Evolutionary conservation across 2,329 filamentous ascomycete genomes (phyloP), one percentile per base, ranked within the genome.

Genomic region (Fusarium pseudonygamai): DNA sequence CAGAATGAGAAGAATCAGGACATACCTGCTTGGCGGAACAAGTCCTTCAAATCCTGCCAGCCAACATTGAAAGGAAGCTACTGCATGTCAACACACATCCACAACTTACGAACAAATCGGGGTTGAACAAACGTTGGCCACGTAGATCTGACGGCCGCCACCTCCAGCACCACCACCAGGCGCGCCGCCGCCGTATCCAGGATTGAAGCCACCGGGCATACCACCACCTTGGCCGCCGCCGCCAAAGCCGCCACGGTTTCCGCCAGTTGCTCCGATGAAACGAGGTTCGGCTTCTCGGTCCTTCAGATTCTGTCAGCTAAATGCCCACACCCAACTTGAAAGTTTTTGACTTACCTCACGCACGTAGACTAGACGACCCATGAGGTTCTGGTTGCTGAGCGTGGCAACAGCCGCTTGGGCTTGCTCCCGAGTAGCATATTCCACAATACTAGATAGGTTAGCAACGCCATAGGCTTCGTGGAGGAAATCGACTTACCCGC

Each of bases 401-500:
- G 95, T 96, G 84, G 93, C 92, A 87, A 99, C 96, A 82, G 96
- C 96, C 84, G 94, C 93, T 85, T 98, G 96, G 83, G 96, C 96
- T 93, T 99, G 95, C 82, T 99, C 96, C 91, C 95, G 94, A 80
- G 96, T 98, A 84, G 95, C 95, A 92, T 99, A 99, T 93, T 99
- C 96, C 92, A 99, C 96, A 94, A 99, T 99, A 88, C 95, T 97
- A 76, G 24, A 6, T 7, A 40, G 65, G 74, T 85, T 73, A 87
- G 82, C 64, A 59, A n/a, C 16, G 37, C 24, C 7, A n/a, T 24
- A 30, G 40, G 34, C 18, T 15, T 39, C 8, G 18, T 28, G 22
- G 47, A 39, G 15, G n/a, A 30, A 34, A 46, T 40, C 22, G 57
- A 90, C 95, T 92, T 92, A 97, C 95, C 96, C 96, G 96, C 96